Conservation (phyloP, 2,329 filamentous ascomycete species). For the Escovopsis weberi region DNA sequence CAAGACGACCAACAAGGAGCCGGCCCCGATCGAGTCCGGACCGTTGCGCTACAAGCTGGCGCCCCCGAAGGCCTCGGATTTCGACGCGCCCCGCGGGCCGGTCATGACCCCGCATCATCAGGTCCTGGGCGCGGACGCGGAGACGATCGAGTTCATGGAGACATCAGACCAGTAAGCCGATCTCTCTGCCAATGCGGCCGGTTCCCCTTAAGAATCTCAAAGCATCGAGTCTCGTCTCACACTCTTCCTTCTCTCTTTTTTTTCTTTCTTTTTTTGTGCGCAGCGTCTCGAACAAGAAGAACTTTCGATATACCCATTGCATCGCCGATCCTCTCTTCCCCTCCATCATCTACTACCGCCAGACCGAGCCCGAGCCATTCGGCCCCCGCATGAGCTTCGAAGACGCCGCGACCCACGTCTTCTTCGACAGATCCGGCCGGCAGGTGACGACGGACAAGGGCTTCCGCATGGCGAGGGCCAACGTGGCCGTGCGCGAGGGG, state of each 20-base stretch:
- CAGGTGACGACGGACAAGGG: constrained; percentile 84
- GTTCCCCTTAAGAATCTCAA: constrained; percentile 2
- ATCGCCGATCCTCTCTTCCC: constrained; percentile 81
- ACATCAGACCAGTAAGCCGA: constrained; percentile 46
- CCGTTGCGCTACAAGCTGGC: constrained; percentile 49
- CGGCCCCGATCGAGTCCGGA: constrained; percentile 28
- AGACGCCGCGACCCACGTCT: constrained; percentile 74
- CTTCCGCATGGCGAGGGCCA: constrained; percentile 80
- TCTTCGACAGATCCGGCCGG: constrained; percentile 60
- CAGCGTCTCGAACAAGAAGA: constrained; percentile 50
- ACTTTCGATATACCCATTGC: constrained; percentile 80
- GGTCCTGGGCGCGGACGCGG: constrained; percentile 32
- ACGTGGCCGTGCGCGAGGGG: constrained; percentile 79
- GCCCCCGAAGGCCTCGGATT: constrained; percentile 47
- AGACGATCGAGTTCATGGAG: constrained; percentile 44
- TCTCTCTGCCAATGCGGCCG: not conserved
- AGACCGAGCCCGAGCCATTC: constrained; percentile 75
- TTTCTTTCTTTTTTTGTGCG: not conserved
- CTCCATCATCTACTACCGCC: constrained; percentile 76
- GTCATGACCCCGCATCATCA: constrained; percentile 42
- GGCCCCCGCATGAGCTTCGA: constrained; percentile 81
- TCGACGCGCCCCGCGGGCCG: constrained; percentile 43
- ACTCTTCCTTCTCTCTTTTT: too few relatives aligned
- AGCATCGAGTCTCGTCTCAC: not conserved
- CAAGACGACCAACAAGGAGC: constrained; percentile 22